Base-by-base conservation (phyloP, 345 rosid genomes). In the Populus ilicifolia region DNA sequence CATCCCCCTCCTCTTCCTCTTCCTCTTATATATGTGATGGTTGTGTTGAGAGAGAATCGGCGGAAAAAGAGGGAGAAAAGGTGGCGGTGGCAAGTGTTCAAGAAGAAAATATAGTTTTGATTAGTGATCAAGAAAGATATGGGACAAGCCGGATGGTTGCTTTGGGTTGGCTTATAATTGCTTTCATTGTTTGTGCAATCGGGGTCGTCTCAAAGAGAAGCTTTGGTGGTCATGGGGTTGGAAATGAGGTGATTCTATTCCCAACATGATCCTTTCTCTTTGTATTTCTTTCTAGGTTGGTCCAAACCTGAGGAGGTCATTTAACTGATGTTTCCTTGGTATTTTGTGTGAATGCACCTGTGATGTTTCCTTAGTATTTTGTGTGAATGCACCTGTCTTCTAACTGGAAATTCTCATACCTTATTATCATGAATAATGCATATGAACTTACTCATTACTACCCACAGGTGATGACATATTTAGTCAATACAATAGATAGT, bases 241-340 rank as follows among this genome's bases (percentile, higher is more conserved):
- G 70, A 33, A 33, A 46, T 63, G 75, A 76, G 74, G 71, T 78
- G 70, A 72, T 72, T 67, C 75, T 77, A 59, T 78, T 84, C 67
- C 90, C 90, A 20, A 87, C 90, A 21, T 87, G 83, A 87, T 69
- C 5, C 30, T 5, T 44, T 16, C 33, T 52, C 8, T 13, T 29
- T 10, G 8, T 20, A 27, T 35, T 48, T 20, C 23, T 67, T 18
- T 67, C 8, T 69, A 43, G 14, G 14, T 41, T 36, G 43, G 2
- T 43, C 43, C 16, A 9, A 14, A 29, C 8, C 17, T 48, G 46
- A 36, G 44, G 44, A 20, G 70, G 12, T 10, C 29, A 59, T 23
- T n/a, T 12, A 54, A 10, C 64, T 59, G 64, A 59, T 59, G 64
- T 59, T 59, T 59, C 64, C 64, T 8, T 56, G 9, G 21, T 56